Evolutionary conservation across 495 filamentous ascomycete genomes (phyloP).

Genomic region (Tuber indicum): DNA sequence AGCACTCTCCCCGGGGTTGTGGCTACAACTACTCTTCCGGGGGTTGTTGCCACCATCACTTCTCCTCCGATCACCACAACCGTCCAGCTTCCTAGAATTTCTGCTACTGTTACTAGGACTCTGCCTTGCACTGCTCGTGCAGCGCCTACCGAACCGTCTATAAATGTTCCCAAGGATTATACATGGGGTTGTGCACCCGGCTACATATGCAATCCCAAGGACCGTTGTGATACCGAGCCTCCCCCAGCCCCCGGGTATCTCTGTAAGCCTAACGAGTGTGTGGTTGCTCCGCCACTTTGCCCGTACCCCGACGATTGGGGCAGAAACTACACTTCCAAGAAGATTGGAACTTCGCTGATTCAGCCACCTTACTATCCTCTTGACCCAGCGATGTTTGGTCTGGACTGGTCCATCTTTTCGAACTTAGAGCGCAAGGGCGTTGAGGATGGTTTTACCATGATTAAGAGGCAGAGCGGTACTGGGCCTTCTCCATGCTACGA

Average conservation of each 20-base stretch:
- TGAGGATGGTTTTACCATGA: slow-evolving; percentile 12
- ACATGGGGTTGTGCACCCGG: slow-evolving; percentile 61
- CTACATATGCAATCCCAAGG: slow-evolving; percentile 53
- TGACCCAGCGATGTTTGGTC: slow-evolving; percentile 56
- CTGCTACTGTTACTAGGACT: slow-evolving; percentile 25
- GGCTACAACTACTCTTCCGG: slow-evolving; percentile 29
- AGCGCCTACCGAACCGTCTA: slow-evolving; percentile 30
- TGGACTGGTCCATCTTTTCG: slow-evolving; percentile 57
- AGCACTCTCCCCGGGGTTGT: slow-evolving; percentile 30
- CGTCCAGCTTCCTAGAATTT: slow-evolving; percentile 24
- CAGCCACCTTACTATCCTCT: slow-evolving; percentile 58
- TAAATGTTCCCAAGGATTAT: slow-evolving; percentile 43
- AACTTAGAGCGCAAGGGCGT: slow-evolving; percentile 30
- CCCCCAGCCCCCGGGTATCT: slow-evolving; percentile 51
- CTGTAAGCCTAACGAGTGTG: slow-evolving; percentile 54
- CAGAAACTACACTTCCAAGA: slow-evolving; percentile 37
- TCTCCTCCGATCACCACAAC: slow-evolving; percentile 35
- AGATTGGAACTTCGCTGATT: slow-evolving; percentile 50
- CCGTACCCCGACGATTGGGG: slow-evolving; percentile 45
- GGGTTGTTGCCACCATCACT: slow-evolving; percentile 28
- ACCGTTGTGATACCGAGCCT: slow-evolving; percentile 38
- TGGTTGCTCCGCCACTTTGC: slow-evolving; percentile 43
- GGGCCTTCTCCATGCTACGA: slow-evolving; percentile 18
- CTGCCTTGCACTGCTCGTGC: slow-evolving; percentile 23
- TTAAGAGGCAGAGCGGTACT: slow-evolving; percentile 13